Base-by-base conservation (phyloP, 441 rosid species). In the Breynia disticha region DNA sequence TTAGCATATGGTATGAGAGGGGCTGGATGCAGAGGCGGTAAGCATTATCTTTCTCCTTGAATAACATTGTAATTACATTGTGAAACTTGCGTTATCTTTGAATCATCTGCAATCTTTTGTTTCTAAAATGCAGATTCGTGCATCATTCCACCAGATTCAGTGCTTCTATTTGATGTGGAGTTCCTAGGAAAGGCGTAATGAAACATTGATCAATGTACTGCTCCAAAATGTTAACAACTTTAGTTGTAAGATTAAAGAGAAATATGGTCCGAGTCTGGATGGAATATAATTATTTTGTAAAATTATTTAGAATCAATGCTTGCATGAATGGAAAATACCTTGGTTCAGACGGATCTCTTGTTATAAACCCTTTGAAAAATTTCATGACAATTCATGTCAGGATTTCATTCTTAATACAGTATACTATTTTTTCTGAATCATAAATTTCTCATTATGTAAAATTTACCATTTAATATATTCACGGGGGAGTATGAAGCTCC, bases 1-100 rank as follows among this genome's bases (percentile, higher is more conserved):
- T 83, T 87, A 1, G 98, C 80, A 1, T 90, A 87, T 67, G 96
- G 98, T 59, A 57, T 72, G 66, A 75, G 97, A 74, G 96, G 96
- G 7, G 96, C 97, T 3, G 93, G 97, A 6, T 90, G 97, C 75
- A 87, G 46, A 67, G 96, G 87, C 79, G 97, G 97, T 86, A 67
- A 44, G 38, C 46, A 37, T 9, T 16, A 55, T 44, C 11, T 10
- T 32, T 41, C 13, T 3, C 0, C n/a, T 41, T 11, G 13, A 41
- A 15, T 15, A 41, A 41, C 13, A 15, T 41, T 41, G 41, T 6
- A 1, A 11, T 0, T 0, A 41, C 44, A 11, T 11, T 41, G 2
- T 41, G 44, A 3, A 15, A 41, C 44, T 37, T 41, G 13, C n/a
- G 0, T 11, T 41, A 10, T 39, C 11, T 13, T 39, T 39, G 12